phyloP scores from a whole-genome alignment of 345 rosid species.

The Rhizophora mangle region DNA sequence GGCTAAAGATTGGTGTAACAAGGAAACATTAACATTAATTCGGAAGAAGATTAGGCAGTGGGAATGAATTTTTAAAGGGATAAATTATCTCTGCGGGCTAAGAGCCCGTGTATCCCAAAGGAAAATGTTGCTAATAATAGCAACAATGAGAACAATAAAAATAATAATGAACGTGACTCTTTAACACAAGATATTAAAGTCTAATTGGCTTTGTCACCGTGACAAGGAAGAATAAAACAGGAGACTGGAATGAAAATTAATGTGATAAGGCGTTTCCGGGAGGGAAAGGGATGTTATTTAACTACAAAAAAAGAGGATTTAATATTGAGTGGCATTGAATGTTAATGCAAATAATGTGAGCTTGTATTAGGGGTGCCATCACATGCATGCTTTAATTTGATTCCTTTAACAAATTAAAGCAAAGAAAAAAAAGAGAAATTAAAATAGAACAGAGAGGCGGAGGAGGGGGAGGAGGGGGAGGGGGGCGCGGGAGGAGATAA shows the following conservation, averaged over 20 bases:
- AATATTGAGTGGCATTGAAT: neutral
- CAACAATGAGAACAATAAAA: neutral
- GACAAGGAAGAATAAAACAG: slow-evolving; percentile 28
- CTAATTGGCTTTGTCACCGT: slow-evolving; percentile 9
- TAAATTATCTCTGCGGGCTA: too few species aligned
- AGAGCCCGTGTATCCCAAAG: too few species aligned
- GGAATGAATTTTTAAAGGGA: too few species aligned
- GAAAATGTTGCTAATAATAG: too few species aligned
- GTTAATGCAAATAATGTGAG: slow-evolving; percentile 16
- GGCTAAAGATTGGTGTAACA: too few species aligned
- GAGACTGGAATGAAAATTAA: neutral
- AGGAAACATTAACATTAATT: too few species aligned
- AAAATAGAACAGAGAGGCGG: slow-evolving; percentile 5
- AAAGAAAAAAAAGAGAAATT: slow-evolving; percentile 8
- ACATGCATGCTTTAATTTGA: slow-evolving; percentile 62
- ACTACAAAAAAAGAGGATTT: neutral
- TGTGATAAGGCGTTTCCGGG: neutral
- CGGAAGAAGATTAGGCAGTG: too few species aligned
- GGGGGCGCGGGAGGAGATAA: neutral
- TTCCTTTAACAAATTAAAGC: slow-evolving; percentile 41
- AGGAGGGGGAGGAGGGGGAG: neutral
- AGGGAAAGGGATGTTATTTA: neutral
- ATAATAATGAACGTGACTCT: neutral
- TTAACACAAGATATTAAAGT: slow-evolving; percentile 1
- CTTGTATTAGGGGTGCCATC: slow-evolving; percentile 35